Evolutionary conservation across 345 rosid species (phyloP), one percentile per base, ranked within the genome.

Genomic region (Raphanus sativus): DNA sequence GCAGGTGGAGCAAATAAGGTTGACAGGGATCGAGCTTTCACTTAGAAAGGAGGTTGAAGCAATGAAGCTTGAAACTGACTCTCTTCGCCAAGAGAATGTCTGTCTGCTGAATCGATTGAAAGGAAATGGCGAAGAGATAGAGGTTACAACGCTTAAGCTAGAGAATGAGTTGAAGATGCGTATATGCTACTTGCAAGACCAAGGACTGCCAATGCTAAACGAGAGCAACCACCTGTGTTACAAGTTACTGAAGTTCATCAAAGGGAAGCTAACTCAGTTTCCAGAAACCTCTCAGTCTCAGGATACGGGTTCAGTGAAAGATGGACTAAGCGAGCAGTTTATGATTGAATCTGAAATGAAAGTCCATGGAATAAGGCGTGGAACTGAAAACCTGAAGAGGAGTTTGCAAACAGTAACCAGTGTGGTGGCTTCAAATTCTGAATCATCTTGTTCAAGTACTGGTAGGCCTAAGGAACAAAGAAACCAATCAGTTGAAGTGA

Each of bases 81-180:
- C 89, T 75, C 98, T 96, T 78, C 88, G 94, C 68, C 87, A 83
- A 58, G 99, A 96, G 83, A 93, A 96, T 81, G 86, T 96, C n/a
- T 79, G 62, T 83, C 81, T 96, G 56, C 76, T 91, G 81, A 86
- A 87, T 67, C 91, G 97, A 65, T 75, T 96, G 60, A 96, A 93
- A 75, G 90, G 86, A 55, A 82, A 75, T 38, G 82, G 86, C 8
- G 80, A 88, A 61, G 91, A 87, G 60, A 71, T 54, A 56, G 87
- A 84, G 60, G 86, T 81, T 61, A 74, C 84, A 70, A 90, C 85
- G 26, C 77, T 90, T 69, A 91, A 86, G 84, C 83, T 95, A 65
- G 96, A 95, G 82, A 82, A 75, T 75, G 97, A 95, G 86, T 67
- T 90, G 82, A 74, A 80, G 88, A 74, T 81, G 64, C 89, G 93